These are phyloP conservation scores for Eucalyptus pauciflora DNA, from an alignment of 345 rosid genomes.

Conservation along the genomic window DNA sequence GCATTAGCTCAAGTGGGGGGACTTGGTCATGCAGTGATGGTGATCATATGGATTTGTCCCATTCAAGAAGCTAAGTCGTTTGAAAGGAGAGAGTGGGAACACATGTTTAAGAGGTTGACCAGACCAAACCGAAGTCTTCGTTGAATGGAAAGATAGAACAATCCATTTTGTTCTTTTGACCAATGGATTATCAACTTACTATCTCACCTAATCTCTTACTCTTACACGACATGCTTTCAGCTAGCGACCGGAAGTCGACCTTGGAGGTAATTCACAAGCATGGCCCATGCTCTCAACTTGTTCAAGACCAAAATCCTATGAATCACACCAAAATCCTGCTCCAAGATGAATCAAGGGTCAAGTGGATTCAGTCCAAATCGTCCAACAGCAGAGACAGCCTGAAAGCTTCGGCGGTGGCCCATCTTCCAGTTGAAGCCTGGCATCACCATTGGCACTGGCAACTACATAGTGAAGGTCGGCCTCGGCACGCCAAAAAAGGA, in stretches of 20 bases:
- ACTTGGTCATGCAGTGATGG: not conserved
- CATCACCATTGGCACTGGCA: not conserved
- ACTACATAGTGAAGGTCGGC: slow-evolving; percentile 1
- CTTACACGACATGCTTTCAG: not conserved
- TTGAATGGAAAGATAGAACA: not conserved
- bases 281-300: not conserved
- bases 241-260: not conserved
- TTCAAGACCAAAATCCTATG: not conserved
- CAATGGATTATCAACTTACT: not conserved
- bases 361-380: not conserved
- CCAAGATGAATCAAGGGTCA: not conserved
- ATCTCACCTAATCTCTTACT: too few species aligned
- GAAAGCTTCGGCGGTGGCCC: not conserved
- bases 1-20: not conserved
- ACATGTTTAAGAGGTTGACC: too few species aligned
- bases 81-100: too few species aligned
- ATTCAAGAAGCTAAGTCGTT: too few species aligned
- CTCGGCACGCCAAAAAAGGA: slow-evolving; percentile 1
- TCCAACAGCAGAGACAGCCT: not conserved
- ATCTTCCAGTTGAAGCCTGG: not conserved
- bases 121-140: not conserved
- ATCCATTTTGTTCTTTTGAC: not conserved
- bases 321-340: not conserved
- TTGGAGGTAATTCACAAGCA: not conserved
- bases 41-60: not conserved